Evolutionary conservation across 768 basidiomycete genomes (phyloP).

Genomic region (Boletus rubroflammeus): DNA sequence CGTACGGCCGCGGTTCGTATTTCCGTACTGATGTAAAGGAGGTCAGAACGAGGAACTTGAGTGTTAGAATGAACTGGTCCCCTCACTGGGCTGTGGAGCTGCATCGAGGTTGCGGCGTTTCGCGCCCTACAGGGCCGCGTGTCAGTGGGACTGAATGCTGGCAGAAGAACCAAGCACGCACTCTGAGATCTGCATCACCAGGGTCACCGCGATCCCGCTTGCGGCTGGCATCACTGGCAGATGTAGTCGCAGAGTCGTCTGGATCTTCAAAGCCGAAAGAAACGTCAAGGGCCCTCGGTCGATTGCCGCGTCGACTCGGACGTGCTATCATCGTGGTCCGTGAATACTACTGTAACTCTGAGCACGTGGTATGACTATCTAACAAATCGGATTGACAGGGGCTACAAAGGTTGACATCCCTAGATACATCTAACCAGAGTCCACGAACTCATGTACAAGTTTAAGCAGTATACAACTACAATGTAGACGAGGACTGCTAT

Average conservation of each 20-base stretch:
- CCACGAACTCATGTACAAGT: conserved; percentile 5
- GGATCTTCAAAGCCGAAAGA: conserved; percentile 45
- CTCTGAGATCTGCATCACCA: conserved; percentile 12
- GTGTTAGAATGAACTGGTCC: not conserved
- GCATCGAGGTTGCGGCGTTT: conserved; percentile 30
- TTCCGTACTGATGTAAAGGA: conserved; percentile 33
- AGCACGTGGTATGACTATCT: not conserved
- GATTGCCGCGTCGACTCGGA: conserved; percentile 29
- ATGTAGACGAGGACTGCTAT: conserved; percentile 2
- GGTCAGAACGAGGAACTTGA: not conserved
- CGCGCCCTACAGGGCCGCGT: conserved; percentile 3
- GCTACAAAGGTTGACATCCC: not conserved
- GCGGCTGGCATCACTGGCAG: conserved; percentile 27
- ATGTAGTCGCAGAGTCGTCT: conserved; percentile 24
- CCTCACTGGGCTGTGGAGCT: conserved; percentile 14
- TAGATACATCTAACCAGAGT: conserved; percentile 15
- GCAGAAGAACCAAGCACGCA: conserved; percentile 5
- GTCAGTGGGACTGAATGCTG: not conserved
- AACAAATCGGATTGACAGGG: not conserved
- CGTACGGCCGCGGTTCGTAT: conserved; percentile 34
- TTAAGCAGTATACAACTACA: conserved; percentile 14
- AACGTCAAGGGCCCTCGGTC: conserved; percentile 54
- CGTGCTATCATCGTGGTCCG: not conserved
- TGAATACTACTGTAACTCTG: too few species aligned
- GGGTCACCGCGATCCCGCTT: conserved; percentile 23